Evolutionary conservation across 768 basidiomycete genomes (phyloP), one percentile per base, ranked within the genome.

Genomic region (Hypsizygus marmoreus): DNA sequence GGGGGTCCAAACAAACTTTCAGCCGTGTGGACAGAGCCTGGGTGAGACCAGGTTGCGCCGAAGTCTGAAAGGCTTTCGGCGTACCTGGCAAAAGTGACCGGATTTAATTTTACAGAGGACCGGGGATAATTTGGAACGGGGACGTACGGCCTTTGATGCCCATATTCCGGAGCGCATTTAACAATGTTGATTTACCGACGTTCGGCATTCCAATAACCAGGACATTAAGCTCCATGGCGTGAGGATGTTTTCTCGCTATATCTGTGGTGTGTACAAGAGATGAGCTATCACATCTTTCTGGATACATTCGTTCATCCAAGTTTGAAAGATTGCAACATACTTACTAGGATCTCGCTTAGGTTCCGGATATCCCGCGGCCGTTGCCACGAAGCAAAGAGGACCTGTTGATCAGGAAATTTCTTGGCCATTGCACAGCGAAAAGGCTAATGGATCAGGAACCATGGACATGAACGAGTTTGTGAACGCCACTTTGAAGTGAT

Each of bases 131-230:
- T 36, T 19, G 25, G 47, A 40, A 47, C 44, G 49, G 20, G 31
- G 43, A 79, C 84, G 62, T 65, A 95, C 94, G 86, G 62, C 93
- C 93, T 57, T 78, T 74, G 34, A 95, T 89, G 9, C 95, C 95
- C 60, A 84, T 84, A 58, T 81, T 84, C 32, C 95, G 81, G 20
- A 99, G 75, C 1, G 92, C 82, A 60, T 99, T 99, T 10, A 99
- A 72, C 40, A 98, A 68, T 2, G 91, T 95, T 11, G 95, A 97
- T 70, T 99, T 98, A 31, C 95, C 95, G 36, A 97, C 93, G 64
- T 98, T 98, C 13, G 97, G 97, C 95, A 99, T 98, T 17, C 97
- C 97, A 47, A 97, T 86, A 17, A 98, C 92, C 2, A 97, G 77
- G 6, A 97, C 86, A 57, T 94, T 93, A 54, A 91, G 69, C 62